Percentiles rank a stretch among this genome's conserved stretches.
Evolutionary conservation across 23 red algal genomes (phyloP).

Genomic region (Gracilaria vermiculophylla): DNA sequence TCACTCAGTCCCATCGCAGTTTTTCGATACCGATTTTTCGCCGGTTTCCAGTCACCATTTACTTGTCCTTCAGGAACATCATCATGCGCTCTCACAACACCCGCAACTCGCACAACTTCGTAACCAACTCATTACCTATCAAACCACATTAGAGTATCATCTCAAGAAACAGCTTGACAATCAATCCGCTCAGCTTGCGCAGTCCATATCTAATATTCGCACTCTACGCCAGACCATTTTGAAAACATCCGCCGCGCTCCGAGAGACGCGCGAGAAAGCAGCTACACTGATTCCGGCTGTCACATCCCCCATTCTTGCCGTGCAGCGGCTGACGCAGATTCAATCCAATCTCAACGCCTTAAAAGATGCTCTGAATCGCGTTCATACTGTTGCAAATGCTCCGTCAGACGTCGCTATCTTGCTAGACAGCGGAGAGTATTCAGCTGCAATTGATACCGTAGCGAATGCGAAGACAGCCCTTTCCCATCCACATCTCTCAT

Average conservation of each 20-base stretch:
- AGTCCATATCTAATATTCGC: constrained; percentile 18
- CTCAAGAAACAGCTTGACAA: constrained; percentile 18
- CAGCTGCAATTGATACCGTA: constrained; percentile 45
- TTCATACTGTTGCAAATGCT: constrained; percentile 26
- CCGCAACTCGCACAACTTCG: constrained; percentile 22
- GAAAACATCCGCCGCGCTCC: constrained; percentile 17
- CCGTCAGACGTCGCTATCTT: constrained; percentile 22
- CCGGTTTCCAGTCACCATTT: constrained; percentile 22
- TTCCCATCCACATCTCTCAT: background rate
- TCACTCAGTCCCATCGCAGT: constrained; percentile 12
- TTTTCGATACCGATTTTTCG: constrained; percentile 28
- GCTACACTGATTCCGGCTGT: constrained; percentile 6
- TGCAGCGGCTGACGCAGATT: constrained; percentile 20
- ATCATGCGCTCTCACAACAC: constrained; percentile 18
- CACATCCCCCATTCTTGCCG: constrained; percentile 17
- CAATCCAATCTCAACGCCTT: constrained; percentile 26
- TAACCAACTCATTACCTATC: constrained; percentile 6
- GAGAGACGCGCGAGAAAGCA: constrained; percentile 21
- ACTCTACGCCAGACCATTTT: background rate
- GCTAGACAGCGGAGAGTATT: constrained; percentile 23
- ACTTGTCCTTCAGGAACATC: background rate
- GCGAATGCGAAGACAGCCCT: constrained; percentile 14
- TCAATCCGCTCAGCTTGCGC: constrained; percentile 11
- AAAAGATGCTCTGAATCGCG: constrained; percentile 13
- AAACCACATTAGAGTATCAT: constrained; percentile 24